A percentile compares a stretch with the other conserved stretches of the same genome.
These are phyloP conservation scores for Taiwanofungus camphoratus DNA, from an alignment of 1,284 basidiomycete genomes.

Conservation along the genomic window DNA sequence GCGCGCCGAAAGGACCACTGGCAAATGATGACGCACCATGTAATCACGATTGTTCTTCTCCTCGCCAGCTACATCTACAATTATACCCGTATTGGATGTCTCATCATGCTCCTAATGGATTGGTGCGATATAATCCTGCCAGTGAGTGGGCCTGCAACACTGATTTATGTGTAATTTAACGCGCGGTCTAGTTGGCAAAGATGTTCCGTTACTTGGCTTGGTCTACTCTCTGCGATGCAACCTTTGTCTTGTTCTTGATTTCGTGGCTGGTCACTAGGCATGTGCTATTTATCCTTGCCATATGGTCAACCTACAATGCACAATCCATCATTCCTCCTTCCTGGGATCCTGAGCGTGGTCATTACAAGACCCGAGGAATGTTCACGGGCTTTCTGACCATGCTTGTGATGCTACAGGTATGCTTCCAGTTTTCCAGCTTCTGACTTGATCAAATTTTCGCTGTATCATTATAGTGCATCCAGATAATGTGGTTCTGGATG, in stretches of 20 bases:
- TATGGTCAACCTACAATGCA: conserved; percentile 55
- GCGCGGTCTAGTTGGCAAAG: conserved; percentile 71
- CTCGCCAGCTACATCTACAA: conserved; percentile 75
- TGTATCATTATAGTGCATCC: conserved; percentile 56
- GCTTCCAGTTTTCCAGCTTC: no score
- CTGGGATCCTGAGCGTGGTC: conserved; percentile 58
- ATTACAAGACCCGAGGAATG: conserved; percentile 46
- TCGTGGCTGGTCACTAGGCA: conserved; percentile 91
- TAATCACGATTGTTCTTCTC: conserved; percentile 85
- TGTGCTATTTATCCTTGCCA: conserved; percentile 67
- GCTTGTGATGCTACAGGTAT: conserved; percentile 61
- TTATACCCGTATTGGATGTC: conserved; percentile 83
- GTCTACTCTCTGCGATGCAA: conserved; percentile 65
- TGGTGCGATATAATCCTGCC: conserved; percentile 89
- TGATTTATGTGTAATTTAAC: neutral
- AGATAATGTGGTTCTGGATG: conserved; percentile 83
- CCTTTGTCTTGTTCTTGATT: conserved; percentile 79
- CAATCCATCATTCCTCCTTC: conserved; percentile 42
- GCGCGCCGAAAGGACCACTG: conserved; percentile 87
- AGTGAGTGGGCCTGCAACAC: conserved; percentile 45
- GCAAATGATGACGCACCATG: conserved; percentile 96
- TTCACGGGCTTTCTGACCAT: conserved; percentile 49
- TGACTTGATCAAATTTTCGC: neutral
- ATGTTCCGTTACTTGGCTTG: conserved; percentile 84
- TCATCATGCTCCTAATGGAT: conserved; percentile 92